Percentiles rank a stretch among this genome's conserved stretches.
These are phyloP conservation scores for Periconia sp. DNA, from an alignment of 2,329 filamentous ascomycete species.

Conservation along the genomic window DNA sequence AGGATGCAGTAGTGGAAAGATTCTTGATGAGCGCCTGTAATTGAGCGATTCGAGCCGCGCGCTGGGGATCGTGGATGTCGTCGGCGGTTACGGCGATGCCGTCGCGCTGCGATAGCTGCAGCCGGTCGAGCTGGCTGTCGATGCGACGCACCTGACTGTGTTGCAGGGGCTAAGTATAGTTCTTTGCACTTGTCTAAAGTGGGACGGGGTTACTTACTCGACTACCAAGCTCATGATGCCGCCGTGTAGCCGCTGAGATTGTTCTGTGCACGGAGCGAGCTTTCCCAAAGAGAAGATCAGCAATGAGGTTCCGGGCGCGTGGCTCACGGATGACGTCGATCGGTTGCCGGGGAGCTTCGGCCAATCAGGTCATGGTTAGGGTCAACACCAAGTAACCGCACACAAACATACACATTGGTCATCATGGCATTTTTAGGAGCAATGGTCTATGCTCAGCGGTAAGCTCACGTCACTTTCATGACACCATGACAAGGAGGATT, in stretches of 20 bases:
- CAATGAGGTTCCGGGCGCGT: background rate
- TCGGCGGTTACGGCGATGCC: conserved; percentile 31
- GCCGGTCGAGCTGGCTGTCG: conserved; percentile 63
- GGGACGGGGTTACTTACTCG: conserved; percentile 39
- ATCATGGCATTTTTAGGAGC: too few species aligned
- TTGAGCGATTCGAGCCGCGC: conserved; percentile 58
- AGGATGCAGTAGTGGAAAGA: conserved; percentile 72
- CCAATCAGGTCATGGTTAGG: conserved; percentile 20
- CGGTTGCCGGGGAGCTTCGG: conserved; percentile 4
- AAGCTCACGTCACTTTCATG: too few species aligned
- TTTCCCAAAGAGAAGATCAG: background rate
- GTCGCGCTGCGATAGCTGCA: conserved; percentile 55
- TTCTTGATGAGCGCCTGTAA: conserved; percentile 73
- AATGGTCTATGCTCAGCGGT: too few species aligned
- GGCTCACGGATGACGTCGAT: conserved; percentile 15
- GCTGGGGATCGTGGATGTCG: conserved; percentile 46
- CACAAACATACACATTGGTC: too few species aligned
- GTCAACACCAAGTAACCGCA: too few species aligned
- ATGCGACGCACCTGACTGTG: conserved; percentile 62
- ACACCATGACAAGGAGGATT: too few species aligned
- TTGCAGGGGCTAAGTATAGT: background rate
- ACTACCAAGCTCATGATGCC: conserved; percentile 50
- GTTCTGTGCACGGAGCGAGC: conserved; percentile 1
- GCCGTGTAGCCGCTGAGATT: conserved; percentile 24
- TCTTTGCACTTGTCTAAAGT: background rate